phyloP scores from a whole-genome alignment of 2,329 filamentous ascomycete genomes.

The Fusarium irregulare region DNA sequence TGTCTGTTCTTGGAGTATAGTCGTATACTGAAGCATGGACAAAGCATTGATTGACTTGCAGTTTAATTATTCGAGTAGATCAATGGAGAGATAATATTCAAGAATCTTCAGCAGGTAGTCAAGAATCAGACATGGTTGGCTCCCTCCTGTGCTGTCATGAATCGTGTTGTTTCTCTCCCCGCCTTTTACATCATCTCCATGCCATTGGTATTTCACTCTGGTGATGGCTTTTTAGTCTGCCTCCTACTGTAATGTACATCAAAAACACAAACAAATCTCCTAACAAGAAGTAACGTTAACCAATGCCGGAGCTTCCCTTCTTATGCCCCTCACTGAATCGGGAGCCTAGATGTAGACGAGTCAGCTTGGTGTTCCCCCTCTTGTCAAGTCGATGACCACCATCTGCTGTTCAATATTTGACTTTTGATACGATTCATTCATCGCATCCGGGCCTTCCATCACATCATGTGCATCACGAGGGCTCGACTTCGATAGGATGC shows the following conservation, averaged over 20 bases:
- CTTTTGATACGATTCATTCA: conserved; percentile 20
- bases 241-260: neutral
- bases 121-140: neutral
- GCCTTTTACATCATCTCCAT: conserved; percentile 37
- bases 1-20: neutral
- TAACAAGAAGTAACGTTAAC: neutral
- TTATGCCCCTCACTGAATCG: conserved; percentile 7
- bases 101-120: neutral
- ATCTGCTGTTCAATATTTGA: conserved; percentile 16
- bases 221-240: conserved; percentile 4
- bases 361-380: conserved; percentile 19
- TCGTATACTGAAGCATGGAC: neutral
- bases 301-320: conserved; percentile 28
- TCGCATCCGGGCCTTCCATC: conserved; percentile 1
- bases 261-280: conserved; percentile 30
- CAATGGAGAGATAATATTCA: neutral
- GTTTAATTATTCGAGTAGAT: neutral
- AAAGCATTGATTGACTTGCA: neutral
- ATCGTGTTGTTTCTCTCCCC: conserved; percentile 24
- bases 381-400: conserved; percentile 36
- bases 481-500: neutral
- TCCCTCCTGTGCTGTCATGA: conserved; percentile 22
- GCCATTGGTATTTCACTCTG: conserved; percentile 30
- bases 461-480: conserved; percentile 9
- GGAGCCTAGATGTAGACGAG: conserved; percentile 21